Evolutionary conservation across 768 basidiomycete species (phyloP).

Genomic region (Lactifluus subvellereus): DNA sequence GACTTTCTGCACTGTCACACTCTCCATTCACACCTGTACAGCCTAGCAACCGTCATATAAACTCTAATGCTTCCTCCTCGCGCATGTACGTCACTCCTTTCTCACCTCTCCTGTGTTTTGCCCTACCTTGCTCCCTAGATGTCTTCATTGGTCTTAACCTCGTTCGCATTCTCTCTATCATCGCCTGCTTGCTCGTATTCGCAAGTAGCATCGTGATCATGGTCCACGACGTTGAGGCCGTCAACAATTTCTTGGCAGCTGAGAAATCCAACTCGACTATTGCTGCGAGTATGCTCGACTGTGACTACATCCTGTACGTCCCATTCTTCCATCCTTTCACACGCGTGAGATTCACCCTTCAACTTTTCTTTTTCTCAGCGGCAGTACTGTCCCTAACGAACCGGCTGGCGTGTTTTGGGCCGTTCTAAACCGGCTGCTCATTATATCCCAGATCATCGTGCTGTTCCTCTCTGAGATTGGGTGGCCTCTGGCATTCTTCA

Average conservation of each 20-base stretch:
- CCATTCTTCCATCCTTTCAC: not conserved
- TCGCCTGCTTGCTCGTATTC: constrained; percentile 22
- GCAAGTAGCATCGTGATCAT: constrained; percentile 23
- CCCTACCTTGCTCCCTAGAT: constrained; percentile 6
- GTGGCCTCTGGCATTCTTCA: constrained; percentile 74
- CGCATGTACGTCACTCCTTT: constrained; percentile 18
- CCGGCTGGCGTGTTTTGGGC: constrained; percentile 90
- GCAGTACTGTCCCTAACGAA: constrained; percentile 85
- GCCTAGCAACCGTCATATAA: constrained; percentile 4
- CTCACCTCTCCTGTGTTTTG: not conserved
- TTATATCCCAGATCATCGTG: constrained; percentile 76
- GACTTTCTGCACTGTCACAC: constrained; percentile 2
- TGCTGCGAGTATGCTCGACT: constrained; percentile 8
- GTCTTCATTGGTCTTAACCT: constrained; percentile 23
- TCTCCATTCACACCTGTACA: not conserved
- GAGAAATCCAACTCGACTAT: constrained; percentile 19
- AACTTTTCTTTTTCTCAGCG: constrained; percentile 34
- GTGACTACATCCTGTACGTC: constrained; percentile 18
- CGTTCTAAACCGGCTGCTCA: constrained; percentile 79
- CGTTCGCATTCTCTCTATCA: constrained; percentile 19
- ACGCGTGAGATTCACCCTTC: not conserved
- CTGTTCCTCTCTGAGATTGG: constrained; percentile 80
- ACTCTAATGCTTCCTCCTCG: constrained; percentile 24
- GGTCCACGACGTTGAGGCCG: constrained; percentile 23
- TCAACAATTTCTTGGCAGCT: constrained; percentile 16